Evolutionary conservation across 2,329 filamentous ascomycete genomes (phyloP), one percentile per base, ranked within the genome.

Genomic region (Fusarium beomiforme): DNA sequence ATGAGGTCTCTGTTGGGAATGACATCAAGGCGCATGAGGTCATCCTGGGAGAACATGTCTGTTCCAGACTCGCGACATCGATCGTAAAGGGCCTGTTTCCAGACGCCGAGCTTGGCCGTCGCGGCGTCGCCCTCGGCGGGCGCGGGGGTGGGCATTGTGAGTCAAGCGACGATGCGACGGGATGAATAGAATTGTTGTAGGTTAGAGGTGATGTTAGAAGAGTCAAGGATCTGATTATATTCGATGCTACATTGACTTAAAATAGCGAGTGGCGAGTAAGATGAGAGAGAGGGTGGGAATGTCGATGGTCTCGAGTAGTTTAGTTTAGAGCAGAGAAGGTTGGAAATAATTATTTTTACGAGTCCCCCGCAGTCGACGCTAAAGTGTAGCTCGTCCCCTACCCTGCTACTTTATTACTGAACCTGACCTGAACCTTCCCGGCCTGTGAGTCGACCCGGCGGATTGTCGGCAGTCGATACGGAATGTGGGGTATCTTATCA

Each of bases 71-170:
- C 85, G 71, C 83, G 82, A 73, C 86, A 88, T 34, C 84, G 83
- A 51, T 88, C 85, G 79, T 90, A 90, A 42, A 90, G 85, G 17
- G 84, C 83, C 70, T 87, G 82, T 76, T 90, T 89, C 76, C 87
- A 84, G 60, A 88, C 81, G 41, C 79, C 76, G 60, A 87, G 76
- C 80, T 88, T 88, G 31, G 79, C 79, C 26, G 74, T 68, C 3
- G 79, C 77, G 69, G 78, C 77, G 21, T 82, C 81, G 64, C 67
- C 73, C 43, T 76, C 77, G 14, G 67, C 70, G 39, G 73, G 65
- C 39, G 74, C 70, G 39, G 78, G 67, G 64, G 76, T 72, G 36
- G 79, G 75, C 79, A 80, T 79, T 59, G 60, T 72, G 72, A 77
- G 68, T 74, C 67, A 72, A 74, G 56, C 42, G 42, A 56, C 37